A percentile compares a stretch with the other conserved stretches of the same genome.
These are phyloP conservation scores for Dipodascus albidus DNA, from an alignment of 805 yeast species.

Conservation along the genomic window DNA sequence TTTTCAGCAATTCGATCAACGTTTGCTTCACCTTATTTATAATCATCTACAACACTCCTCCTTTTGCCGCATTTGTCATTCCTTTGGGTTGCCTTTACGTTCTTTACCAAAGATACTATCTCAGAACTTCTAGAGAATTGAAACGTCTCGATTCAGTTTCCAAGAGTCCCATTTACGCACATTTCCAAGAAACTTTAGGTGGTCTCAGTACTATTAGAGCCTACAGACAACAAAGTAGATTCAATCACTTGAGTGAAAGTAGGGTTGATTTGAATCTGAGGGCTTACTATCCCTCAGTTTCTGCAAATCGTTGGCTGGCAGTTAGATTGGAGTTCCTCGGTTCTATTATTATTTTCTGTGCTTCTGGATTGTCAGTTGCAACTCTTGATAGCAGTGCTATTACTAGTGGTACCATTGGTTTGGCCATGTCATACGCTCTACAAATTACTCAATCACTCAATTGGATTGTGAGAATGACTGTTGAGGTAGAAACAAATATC, in stretches of 20 bases:
- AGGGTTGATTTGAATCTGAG: constrained; percentile 76
- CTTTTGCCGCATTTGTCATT: constrained; percentile 55
- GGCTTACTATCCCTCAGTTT: constrained; percentile 85
- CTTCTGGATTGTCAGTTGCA: constrained; percentile 72
- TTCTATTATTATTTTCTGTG: constrained; percentile 72
- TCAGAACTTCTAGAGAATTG: constrained; percentile 64
- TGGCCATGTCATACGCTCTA: constrained; percentile 84
- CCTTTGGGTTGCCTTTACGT: constrained; percentile 58
- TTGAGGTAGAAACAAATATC: constrained; percentile 94
- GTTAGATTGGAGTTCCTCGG: constrained; percentile 89
- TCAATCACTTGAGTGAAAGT: constrained; percentile 40
- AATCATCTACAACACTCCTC: constrained; percentile 82
- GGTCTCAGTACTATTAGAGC: constrained; percentile 78
- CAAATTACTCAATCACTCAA: constrained; percentile 88
- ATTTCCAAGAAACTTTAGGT: constrained; percentile 67
- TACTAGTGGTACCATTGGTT: constrained; percentile 87
- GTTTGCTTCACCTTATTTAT: constrained; percentile 62
- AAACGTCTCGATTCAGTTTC: constrained; percentile 65
- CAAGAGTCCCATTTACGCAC: constrained; percentile 70
- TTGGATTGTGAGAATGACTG: constrained; percentile 98
- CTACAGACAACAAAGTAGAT: constrained; percentile 52
- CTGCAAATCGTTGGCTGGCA: constrained; percentile 96
- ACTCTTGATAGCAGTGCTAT: constrained; percentile 57
- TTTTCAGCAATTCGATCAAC: constrained; percentile 27
- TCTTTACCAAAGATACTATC: constrained; percentile 61